Base-by-base conservation (phyloP, 352 stramenopile genomes). In the Phytophthora colocasiae region DNA sequence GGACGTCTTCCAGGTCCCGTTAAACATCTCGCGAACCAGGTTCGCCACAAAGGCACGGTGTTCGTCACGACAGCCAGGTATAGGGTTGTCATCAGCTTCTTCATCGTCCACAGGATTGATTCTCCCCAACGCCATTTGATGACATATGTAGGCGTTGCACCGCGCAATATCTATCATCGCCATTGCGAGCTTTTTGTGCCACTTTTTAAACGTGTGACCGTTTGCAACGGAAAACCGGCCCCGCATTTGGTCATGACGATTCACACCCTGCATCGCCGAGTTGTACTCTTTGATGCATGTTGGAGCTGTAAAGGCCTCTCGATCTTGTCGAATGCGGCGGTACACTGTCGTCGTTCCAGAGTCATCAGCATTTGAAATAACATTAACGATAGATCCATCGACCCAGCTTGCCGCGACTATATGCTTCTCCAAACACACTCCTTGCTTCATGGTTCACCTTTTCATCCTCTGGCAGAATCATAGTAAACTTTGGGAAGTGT, bases 221-320 rank as follows among this genome's bases (percentile, higher is more conserved):
- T 54, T 38, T 10, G 56, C 34, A 3, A 56, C 14, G 2, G 36
- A 56, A 24, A 56, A 63, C 1, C 41, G 9, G 34, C 38, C n/a
- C 0, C 52, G 40, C 15, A 60, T 4, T 27, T 60, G 52, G 14
- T 40, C 34, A 8, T 40, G 34, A 15, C 34, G 34, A 40, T 40
- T 3, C 8, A 40, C 34, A 8, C 69, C 73, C 49, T 81, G 64
- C 73, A 81, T 75, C 11, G 69, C 22, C 5, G 66, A n/a, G 24
- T 81, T 78, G 51, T 81, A 81, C 40, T 71, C 38, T 9, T 54
- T 58, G 19, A 78, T 51, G 22, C 53, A 66, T 26, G 49, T 67
- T 29, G 72, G 66, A 12, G 53, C 64, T 57, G 34, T 31, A 39
- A 71, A 69, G 0, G 19, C 11, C 6, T 24, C 12, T 6, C 12